A percentile compares a stretch with the other conserved stretches of the same genome.
Evolutionary conservation across 331 rosid species (phyloP).

Genomic region (Acacia pycnantha): DNA sequence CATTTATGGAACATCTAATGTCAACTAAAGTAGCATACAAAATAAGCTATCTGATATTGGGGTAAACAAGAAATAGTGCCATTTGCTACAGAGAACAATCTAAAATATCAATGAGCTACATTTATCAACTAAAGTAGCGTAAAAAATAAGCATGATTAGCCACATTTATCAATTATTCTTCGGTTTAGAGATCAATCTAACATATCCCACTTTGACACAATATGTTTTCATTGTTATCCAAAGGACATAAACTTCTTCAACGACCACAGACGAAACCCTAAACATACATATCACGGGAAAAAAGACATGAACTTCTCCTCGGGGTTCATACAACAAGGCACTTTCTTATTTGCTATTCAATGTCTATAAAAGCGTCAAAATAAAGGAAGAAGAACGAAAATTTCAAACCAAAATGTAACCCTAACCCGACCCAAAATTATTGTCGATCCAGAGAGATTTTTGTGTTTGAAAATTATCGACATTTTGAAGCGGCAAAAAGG

Average conservation of each 20-base stretch:
- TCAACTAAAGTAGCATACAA: neutral
- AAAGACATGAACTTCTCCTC: neutral
- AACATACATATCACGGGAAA: neutral
- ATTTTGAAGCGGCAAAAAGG: neutral
- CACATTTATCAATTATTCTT: neutral
- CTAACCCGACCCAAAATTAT: constrained; percentile 10
- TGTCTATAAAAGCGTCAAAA: neutral
- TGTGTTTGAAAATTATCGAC: neutral
- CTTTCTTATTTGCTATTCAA: neutral
- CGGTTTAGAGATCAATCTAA: neutral
- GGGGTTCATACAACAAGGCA: neutral
- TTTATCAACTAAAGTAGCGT: neutral
- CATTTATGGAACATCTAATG: neutral
- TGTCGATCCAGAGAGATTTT: neutral
- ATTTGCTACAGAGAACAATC: neutral
- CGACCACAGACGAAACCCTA: neutral
- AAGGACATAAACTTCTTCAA: neutral
- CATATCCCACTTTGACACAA: neutral
- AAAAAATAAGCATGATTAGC: neutral
- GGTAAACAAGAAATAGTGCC: neutral
- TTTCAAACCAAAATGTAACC: neutral
- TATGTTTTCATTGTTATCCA: neutral
- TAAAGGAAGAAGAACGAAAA: neutral
- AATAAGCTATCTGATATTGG: neutral
- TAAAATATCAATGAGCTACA: neutral